Conservation (phyloP, 78 protist genomes). For the Capsaspora owczarzaki region DNA sequence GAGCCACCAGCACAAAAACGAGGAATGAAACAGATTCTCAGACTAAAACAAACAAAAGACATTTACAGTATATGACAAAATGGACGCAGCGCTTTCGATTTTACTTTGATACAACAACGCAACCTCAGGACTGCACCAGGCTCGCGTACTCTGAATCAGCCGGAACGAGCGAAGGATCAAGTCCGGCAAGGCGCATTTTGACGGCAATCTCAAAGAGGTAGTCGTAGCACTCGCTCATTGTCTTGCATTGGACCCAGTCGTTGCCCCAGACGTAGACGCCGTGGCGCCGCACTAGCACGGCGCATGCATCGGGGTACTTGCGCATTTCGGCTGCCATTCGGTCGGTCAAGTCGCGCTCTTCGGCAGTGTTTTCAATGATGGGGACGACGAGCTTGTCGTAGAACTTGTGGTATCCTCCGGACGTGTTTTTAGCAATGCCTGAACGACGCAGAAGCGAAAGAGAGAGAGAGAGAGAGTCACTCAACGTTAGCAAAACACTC, state of each 20-base stretch:
- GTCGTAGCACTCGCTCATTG: constrained; percentile 67
- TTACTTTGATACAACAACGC: no score
- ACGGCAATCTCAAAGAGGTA: constrained; percentile 73
- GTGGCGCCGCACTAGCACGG: constrained; percentile 85
- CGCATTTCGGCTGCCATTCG: constrained; percentile 14
- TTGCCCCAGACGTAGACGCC: constrained; percentile 91
- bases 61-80: no score
- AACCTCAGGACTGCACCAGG: no score
- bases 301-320: constrained; percentile 69
- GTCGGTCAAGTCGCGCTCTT: constrained; percentile 27
- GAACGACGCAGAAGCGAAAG: no score
- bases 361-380: constrained; percentile 83
- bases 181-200: constrained; percentile 53
- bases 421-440: no score
- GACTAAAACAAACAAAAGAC: no score
- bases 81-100: no score
- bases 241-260: constrained; percentile 77
- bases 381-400: constrained; percentile 70
- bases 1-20: no score
- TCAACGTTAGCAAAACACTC: no score
- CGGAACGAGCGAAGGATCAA: neutral
- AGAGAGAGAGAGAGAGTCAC: no score
- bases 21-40: no score
- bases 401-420: constrained; percentile 23
- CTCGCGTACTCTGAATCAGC: no score